These are phyloP conservation scores for Hyaloscypha finlandica DNA, from an alignment of 495 filamentous ascomycete genomes.

Conservation along the genomic window DNA sequence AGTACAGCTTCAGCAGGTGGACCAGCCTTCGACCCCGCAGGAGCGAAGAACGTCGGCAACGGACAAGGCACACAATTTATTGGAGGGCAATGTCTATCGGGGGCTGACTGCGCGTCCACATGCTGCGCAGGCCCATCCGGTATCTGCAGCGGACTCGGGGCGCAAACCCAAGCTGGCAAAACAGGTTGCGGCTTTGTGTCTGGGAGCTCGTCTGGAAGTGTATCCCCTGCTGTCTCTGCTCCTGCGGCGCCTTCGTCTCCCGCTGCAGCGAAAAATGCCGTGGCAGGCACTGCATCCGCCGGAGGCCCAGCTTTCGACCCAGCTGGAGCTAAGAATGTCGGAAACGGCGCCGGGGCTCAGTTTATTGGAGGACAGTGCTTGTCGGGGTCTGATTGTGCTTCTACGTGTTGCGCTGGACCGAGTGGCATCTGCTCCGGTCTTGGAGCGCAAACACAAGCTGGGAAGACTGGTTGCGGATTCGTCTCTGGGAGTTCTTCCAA, in stretches of 20 bases:
- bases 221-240: background rate
- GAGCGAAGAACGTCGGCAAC: constrained; percentile 41
- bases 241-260: background rate
- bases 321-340: constrained; percentile 40
- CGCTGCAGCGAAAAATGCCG: background rate
- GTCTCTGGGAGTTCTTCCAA: constrained; percentile 12
- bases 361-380: constrained; percentile 43
- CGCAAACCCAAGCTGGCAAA: constrained; percentile 46
- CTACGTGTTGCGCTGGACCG: constrained; percentile 37
- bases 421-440: constrained; percentile 38
- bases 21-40: constrained; percentile 33
- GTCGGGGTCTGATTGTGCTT: constrained; percentile 37
- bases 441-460: constrained; percentile 42
- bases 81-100: constrained; percentile 37
- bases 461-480: constrained; percentile 53
- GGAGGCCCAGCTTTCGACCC: constrained; percentile 32
- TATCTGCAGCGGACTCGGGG: constrained; percentile 39
- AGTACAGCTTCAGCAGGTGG: constrained; percentile 5
- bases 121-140: constrained; percentile 38
- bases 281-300: background rate
- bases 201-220: background rate
- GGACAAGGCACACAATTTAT: constrained; percentile 38
- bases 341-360: constrained; percentile 36
- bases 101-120: constrained; percentile 35
- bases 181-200: constrained; percentile 46